These are phyloP conservation scores for Candida manassasensis DNA, from an alignment of 805 yeast genomes.

Conservation along the genomic window DNA sequence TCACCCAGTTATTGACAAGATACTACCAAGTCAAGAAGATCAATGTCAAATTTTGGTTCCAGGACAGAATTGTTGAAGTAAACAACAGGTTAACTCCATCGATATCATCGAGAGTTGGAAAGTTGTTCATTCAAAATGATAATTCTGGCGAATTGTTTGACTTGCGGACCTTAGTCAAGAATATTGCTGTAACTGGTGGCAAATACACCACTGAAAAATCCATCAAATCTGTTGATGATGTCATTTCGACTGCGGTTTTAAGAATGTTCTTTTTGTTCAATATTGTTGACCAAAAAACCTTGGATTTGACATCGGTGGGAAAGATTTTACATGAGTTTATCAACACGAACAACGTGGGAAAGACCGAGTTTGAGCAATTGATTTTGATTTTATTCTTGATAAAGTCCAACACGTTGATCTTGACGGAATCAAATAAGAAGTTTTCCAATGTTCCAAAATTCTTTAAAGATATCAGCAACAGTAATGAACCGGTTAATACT, in stretches of 20 bases:
- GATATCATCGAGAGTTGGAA: slow-evolving; percentile 33
- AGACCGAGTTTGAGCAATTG: slow-evolving; percentile 34
- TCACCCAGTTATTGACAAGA: slow-evolving; percentile 72
- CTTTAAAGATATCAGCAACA: slow-evolving; percentile 20
- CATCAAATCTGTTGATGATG: slow-evolving; percentile 45
- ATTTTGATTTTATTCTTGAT: slow-evolving; percentile 45
- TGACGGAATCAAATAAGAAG: slow-evolving; percentile 33
- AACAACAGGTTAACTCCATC: slow-evolving; percentile 54
- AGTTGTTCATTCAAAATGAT: slow-evolving; percentile 16
- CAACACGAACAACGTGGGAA: slow-evolving; percentile 12
- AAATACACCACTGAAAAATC: slow-evolving; percentile 17
- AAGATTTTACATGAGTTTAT: slow-evolving; percentile 35
- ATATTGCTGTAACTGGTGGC: slow-evolving; percentile 13
- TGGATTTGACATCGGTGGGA: slow-evolving; percentile 51
- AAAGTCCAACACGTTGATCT: slow-evolving; percentile 32
- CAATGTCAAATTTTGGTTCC: slow-evolving; percentile 51
- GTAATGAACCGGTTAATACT: slow-evolving; percentile 3
- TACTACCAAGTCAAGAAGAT: slow-evolving; percentile 77
- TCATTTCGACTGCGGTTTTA: slow-evolving; percentile 51
- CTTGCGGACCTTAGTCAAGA: slow-evolving; percentile 20
- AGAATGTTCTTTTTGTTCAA: slow-evolving; percentile 52
- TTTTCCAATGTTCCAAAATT: slow-evolving; percentile 28
- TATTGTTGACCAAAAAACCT: slow-evolving; percentile 39
- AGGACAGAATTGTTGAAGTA: slow-evolving; percentile 38
- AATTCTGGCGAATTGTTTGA: slow-evolving; percentile 18